Base-by-base conservation (phyloP, 2,329 filamentous ascomycete species). In the Colletotrichum graminicola region DNA sequence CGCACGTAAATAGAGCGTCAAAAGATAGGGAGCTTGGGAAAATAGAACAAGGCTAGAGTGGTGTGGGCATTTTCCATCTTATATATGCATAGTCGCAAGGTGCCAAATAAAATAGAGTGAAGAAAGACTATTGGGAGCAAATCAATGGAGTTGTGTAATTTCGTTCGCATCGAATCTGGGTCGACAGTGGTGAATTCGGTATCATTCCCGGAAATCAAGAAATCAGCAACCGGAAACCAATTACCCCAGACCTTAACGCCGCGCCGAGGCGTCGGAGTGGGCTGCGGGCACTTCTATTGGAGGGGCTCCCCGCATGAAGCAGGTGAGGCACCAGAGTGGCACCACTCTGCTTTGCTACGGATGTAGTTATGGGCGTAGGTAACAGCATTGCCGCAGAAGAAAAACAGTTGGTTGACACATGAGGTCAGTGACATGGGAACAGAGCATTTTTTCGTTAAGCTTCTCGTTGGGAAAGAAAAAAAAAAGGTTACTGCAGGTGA, bases 1-100 rank as follows among this genome's bases (percentile, higher is more conserved):
- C 85, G 90, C 73, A 92, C 90, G 36, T 74, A 66, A 39, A 66
- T 12, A 14, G 29, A 43, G 26, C 10, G 6, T 41, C 34, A 7
- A 55, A 10, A 26, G 26, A 3, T 11, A 18, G 16, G 26, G 61
- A 0, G 52, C 16, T 56, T 39, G 59, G 55, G 39, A 36, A 16
- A n/a, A 16, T 39, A 63, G 16, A 47, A 29, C 10, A 60, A 34
- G 52, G 52, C 23, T n/a, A 3, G 23, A 47, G 34, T 10, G 32
- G 14, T 36, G 57, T 34, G 21, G 55, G 34, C 1, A 52, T 52
- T 52, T 52, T 34, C 62, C 60, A 60, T 47, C 32, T 45, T 67
- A 57, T 56, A 43, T 62, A 51, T 34, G 23, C 14, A 11, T 36
- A 32, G 43, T 21, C 32, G n/a, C 11, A 34, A 29, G 29, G 29